phyloP scores from a whole-genome alignment of 108 stramenopile species.

The Cyclotella choctawhatcheeana region DNA sequence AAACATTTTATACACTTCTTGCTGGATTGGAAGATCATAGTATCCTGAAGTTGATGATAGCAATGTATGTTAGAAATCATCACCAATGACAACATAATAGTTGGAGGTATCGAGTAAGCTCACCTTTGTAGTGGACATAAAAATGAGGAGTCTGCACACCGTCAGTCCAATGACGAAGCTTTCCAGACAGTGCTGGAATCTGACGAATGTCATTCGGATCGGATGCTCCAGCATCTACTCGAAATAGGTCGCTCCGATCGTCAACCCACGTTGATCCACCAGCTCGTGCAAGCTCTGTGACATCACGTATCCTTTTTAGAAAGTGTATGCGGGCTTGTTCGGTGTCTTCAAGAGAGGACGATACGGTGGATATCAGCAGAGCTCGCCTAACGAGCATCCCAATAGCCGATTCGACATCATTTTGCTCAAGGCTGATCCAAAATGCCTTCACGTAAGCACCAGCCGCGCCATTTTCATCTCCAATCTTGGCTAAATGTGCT shows the following conservation, averaged over 20 bases:
- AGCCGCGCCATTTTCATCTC: slow-evolving; percentile 27
- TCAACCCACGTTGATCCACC: slow-evolving; percentile 27
- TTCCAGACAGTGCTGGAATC: slow-evolving; percentile 18
- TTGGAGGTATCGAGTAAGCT: not conserved
- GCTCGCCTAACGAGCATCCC: slow-evolving; percentile 19
- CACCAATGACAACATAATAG: not conserved
- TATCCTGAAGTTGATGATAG: slow-evolving; percentile 17
- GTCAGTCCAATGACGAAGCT: slow-evolving; percentile 14
- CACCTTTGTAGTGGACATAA: slow-evolving; percentile 33
- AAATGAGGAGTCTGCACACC: slow-evolving; percentile 34
- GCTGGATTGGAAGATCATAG: slow-evolving; percentile 23
- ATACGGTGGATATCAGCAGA: slow-evolving; percentile 27
- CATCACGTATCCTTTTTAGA: slow-evolving; percentile 15
- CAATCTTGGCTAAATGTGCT: slow-evolving; percentile 22
- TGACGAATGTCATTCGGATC: slow-evolving; percentile 5
- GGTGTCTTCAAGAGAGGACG: slow-evolving; percentile 8
- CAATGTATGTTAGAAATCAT: not conserved
- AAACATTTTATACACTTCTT: slow-evolving; percentile 22
- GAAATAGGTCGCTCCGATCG: slow-evolving; percentile 18
- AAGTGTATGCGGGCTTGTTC: slow-evolving; percentile 19
- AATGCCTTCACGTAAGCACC: slow-evolving; percentile 26
- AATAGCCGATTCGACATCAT: slow-evolving; percentile 9
- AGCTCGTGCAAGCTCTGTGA: slow-evolving; percentile 9
- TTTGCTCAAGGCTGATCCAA: slow-evolving; percentile 15
- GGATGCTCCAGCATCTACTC: not conserved